Percentiles rank a stretch among this genome's conserved stretches.
Evolutionary conservation across 2,329 filamentous ascomycete species (phyloP).

Genomic region (Monilinia aucupariae): DNA sequence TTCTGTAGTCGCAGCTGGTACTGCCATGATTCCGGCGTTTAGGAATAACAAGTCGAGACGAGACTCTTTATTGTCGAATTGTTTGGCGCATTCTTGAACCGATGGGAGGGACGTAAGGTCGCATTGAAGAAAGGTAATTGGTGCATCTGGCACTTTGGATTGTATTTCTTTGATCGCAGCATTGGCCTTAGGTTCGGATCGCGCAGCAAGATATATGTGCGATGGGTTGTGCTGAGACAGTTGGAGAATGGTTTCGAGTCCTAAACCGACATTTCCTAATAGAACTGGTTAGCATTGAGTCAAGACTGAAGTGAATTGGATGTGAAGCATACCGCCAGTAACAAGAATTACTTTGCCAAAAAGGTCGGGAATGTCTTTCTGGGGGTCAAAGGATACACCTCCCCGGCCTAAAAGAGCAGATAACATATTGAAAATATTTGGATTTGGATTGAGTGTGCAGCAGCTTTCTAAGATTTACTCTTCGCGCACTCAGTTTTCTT

Average conservation of each 20-base stretch:
- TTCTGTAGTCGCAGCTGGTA: constrained; percentile 36
- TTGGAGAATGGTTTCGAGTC: constrained; percentile 39
- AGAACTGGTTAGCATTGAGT: not conserved
- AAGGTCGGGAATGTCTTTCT: constrained; percentile 36
- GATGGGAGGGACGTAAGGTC: constrained; percentile 44
- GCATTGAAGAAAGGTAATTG: constrained; percentile 17
- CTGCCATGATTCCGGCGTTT: constrained; percentile 43
- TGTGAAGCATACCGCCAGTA: constrained; percentile 14
- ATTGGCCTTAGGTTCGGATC: constrained; percentile 36
- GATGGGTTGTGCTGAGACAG: constrained; percentile 40
- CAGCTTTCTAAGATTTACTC: not conserved
- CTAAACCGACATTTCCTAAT: constrained; percentile 41
- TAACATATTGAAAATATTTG: not conserved
- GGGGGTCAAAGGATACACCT: constrained; percentile 15
- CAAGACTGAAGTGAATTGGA: not conserved
- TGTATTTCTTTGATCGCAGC: constrained; percentile 39
- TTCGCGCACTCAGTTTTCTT: not conserved
- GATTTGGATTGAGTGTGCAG: not conserved
- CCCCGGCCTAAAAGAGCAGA: constrained; percentile 5
- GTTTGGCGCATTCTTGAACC: constrained; percentile 39
- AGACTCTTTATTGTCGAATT: constrained; percentile 35
- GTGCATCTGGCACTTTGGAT: constrained; percentile 21
- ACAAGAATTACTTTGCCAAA: constrained; percentile 40
- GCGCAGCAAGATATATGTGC: constrained; percentile 38
- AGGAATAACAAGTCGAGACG: constrained; percentile 43